Base-by-base conservation (phyloP, 2,329 filamentous ascomycete genomes). In the Diplocarpon rosae region DNA sequence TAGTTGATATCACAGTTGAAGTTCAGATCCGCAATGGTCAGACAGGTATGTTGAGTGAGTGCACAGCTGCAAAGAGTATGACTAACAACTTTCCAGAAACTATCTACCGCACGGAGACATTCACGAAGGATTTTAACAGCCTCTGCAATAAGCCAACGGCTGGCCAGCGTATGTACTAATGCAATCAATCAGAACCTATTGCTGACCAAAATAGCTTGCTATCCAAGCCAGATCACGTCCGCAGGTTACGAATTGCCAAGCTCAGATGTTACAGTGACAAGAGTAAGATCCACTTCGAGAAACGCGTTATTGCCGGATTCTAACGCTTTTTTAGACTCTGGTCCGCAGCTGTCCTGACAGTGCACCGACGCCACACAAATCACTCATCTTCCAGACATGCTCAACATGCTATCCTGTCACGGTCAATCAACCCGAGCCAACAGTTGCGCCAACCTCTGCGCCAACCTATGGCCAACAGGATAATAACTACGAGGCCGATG, bases 221-320 rank as follows among this genome's bases (percentile, higher is more conserved):
- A 50, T 24, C 6, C 41, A 6, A 47, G 47, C 33, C 37, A 42
- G 27, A 43, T 47, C 13, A 44, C 34, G 1, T 47, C 47, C 5
- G 35, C 42, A 20, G 42, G 44, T 8, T 36, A 39, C 32, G 20
- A n/a, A n/a, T 35, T 38, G n/a, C 44, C 44, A 13, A 39, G 40
- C n/a, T 47, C 47, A 16, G 44, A 42, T 37, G 37, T 47, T 11
- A 50, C 47, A 11, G 32, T 47, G 2, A 47, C 44, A 36, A 45
- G 43, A 17, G 39, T 42, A 42, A 12, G 39, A 32, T 10, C 30
- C n/a, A 24, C 9, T 11, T 3, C 16, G 6, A 30, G 7, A 6
- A 32, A 12, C 38, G 6, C 5, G 4, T 15, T 8, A 4, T 13
- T 12, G 9, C 6, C 15, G 12, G 3, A 7, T 40, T 33, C 38